Conservation (phyloP, 495 filamentous ascomycete species). For the Aspergillus baeticus region DNA sequence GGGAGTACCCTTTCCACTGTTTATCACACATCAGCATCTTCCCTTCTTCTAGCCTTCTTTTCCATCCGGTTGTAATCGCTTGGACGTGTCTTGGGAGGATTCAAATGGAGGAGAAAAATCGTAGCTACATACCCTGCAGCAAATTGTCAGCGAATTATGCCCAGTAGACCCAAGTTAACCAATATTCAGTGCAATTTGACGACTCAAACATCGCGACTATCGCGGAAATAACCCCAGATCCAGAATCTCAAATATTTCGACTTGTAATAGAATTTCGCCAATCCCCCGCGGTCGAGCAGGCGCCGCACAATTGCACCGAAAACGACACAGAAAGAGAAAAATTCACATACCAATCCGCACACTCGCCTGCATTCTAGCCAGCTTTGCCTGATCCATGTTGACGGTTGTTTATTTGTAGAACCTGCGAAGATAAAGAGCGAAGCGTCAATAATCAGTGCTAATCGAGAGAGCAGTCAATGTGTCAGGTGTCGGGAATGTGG, state of each 20-base stretch:
- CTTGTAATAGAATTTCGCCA: background rate
- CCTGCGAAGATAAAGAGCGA: constrained; percentile 7
- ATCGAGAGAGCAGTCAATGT: constrained; percentile 7
- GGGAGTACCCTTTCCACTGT: constrained; percentile 96
- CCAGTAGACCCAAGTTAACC: background rate
- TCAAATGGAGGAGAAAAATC: background rate
- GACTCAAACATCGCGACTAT: background rate
- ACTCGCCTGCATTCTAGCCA: constrained; percentile 55
- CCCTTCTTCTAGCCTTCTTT: background rate
- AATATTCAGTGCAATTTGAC: background rate
- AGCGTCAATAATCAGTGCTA: constrained; percentile 17
- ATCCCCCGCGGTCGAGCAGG: background rate
- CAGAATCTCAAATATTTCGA: background rate
- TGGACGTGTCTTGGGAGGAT: background rate
- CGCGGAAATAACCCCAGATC: background rate
- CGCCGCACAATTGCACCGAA: constrained; percentile 9
- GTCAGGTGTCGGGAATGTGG: constrained; percentile 10
- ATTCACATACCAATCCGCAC: constrained; percentile 54
- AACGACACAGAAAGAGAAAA: constrained; percentile 15
- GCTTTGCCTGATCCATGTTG: constrained; percentile 59
- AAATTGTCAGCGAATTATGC: constrained; percentile 1
- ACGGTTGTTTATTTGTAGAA: constrained; percentile 27
- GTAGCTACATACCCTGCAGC: constrained; percentile 23
- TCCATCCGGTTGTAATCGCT: background rate
- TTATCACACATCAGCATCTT: background rate